Evolutionary conservation across 495 filamentous ascomycete species (phyloP), one percentile per base, ranked within the genome.

Genomic region (Podospora appendiculata): DNA sequence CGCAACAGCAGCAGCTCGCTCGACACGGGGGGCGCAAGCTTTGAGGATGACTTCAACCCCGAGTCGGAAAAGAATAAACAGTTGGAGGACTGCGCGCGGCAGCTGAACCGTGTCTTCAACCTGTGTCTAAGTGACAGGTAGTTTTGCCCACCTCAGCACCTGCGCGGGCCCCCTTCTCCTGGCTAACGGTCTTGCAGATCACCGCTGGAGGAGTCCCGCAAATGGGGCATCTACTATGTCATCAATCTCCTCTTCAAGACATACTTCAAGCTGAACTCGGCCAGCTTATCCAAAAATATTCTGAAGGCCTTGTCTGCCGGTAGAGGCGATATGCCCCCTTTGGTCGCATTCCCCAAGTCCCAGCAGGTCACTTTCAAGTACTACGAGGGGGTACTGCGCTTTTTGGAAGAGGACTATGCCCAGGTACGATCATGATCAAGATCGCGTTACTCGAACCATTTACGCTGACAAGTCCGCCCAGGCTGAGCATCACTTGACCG

Each of bases 331-430:
- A 84, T 96, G 65, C 93, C 94, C 1, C 63, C 75, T 0, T 69
- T 94, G 17, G 72, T 80, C 2, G 69, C 70, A 7, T 96, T 92
- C 63, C 93, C 93, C 1, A 88, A 84, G 52, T 83, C 90, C 0
- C 92, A 98, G 55, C 84, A 87, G 43, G 90, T 96, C n/a, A 96
- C 93, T 2, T 97, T 94, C 71, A 87, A 90, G 60, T 98, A 96
- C 68, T 96, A 95, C 62, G 77, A 88, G 58, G 93, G 94, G 13
- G 86, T 97, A 13, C 81, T 97, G 18, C 71, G 80, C 47, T 97
- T 97, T 65, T 68, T 98, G 9, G 90, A 96, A 53, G 94, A 97
- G 65, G 85, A 96, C 55, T 98, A 98, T 58, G 72, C 71, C 1
- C 74, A 84, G 69, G 88, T 89, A 72, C 19, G 67, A 54, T n/a